A percentile compares a stretch with the other conserved stretches of the same genome.
These are phyloP conservation scores for Urtica urens DNA, from an alignment of 306 rosid species.

Conservation along the genomic window DNA sequence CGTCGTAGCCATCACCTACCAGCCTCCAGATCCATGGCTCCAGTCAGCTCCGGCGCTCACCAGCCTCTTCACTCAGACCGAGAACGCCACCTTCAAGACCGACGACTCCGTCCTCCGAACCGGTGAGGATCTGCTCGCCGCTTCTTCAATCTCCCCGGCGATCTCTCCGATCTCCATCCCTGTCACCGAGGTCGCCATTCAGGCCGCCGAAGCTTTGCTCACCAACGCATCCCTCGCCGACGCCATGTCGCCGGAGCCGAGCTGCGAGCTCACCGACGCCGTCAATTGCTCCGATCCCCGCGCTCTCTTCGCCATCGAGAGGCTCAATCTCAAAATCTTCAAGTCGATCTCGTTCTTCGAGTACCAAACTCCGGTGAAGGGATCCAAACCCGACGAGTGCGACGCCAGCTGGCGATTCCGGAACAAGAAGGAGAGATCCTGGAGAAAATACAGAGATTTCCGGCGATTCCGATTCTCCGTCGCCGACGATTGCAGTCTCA, in stretches of 20 bases:
- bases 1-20: constrained; percentile 89
- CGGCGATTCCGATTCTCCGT: constrained; percentile 49
- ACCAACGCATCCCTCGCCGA: too few species aligned
- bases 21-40: constrained; percentile 98
- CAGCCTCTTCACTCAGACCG: constrained; percentile 55
- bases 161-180: constrained; percentile 16
- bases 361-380: constrained; percentile 62
- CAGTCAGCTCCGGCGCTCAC: constrained; percentile 87
- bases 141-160: constrained; percentile 19
- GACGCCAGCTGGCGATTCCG: constrained; percentile 86
- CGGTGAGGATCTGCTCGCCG: constrained; percentile 59
- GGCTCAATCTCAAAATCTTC: constrained; percentile 58
- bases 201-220: constrained; percentile 36
- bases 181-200: constrained; percentile 43
- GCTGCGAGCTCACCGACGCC: constrained; percentile 24
- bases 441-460: constrained; percentile 95
- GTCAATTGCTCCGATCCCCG: constrained; percentile 82
- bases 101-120: constrained; percentile 68
- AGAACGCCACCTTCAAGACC: constrained; percentile 73
- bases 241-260: constrained; percentile 6
- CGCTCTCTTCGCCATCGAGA: constrained; percentile 47
- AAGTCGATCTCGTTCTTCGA: constrained; percentile 69
- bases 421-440: constrained; percentile 78
- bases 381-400: constrained; percentile 62
- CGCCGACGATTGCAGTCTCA: constrained; percentile 51